Base-by-base conservation (phyloP, 164 flowering plant species). In the Nymphaea colorata region DNA sequence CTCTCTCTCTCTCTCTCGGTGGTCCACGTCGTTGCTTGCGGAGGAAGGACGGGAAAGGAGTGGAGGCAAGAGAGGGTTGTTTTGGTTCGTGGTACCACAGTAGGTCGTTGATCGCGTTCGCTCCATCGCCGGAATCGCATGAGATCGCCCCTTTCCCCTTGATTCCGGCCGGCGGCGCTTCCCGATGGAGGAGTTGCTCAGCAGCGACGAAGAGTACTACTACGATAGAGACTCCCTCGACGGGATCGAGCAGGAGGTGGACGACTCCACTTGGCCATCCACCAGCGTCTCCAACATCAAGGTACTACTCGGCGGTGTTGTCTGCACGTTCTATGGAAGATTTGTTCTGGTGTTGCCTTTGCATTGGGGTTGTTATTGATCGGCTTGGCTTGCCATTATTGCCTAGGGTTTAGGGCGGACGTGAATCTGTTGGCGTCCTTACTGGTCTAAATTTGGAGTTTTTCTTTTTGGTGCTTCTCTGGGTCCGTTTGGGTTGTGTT, bases 211-310 rank as follows among this genome's bases (percentile, higher is more conserved):
- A 41, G 18, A 55, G 61, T 60, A 78, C 64, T 71, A 68, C 42
- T 83, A 87, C 62, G 91, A 84, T 81, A 79, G 64, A 3, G 90
- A 85, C 43, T 85, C 86, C 12, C 72, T 79, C 43, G 86, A 82
- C 15, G 90, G 80, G 17, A 42, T 85, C 42, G 94, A 82, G 59
- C 82, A 78, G 47, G 89, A 85, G 0, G 89, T 81, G 4, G 65
- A 82, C 53, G 82, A 74, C 62, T 18, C 67, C 3, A 75, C 62
- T 43, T 77, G 78, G 76, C 74, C 14, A 59, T 72, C 82, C 3
- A 25, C 77, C 12, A 80, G 71, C 71, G 71, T 70, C 62, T 60
- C 93, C 15, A 67, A 81, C 8, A 73, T 47, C 62, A 68, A 73
- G 75, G 75, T 73, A 41, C 55, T 7, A 47, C 36, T 25, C 36